These are phyloP conservation scores for Ascochyta viciae-villosae DNA, from an alignment of 2,329 filamentous ascomycete genomes.

Conservation along the genomic window DNA sequence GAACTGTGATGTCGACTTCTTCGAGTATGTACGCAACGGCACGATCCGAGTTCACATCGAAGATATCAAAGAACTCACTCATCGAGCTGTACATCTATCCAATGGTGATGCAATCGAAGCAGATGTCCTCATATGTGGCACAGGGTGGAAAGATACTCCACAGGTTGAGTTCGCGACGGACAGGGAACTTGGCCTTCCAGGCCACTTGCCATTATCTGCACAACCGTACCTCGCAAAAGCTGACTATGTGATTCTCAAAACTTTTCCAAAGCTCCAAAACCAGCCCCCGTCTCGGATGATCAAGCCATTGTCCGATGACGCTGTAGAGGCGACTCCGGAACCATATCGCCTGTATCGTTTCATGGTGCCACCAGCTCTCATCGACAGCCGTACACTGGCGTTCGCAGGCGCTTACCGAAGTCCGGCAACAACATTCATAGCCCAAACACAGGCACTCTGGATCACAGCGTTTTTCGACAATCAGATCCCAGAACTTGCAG, in stretches of 20 bases:
- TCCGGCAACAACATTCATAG: constrained; percentile 46
- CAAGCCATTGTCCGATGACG: constrained; percentile 17
- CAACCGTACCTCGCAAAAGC: constrained; percentile 40
- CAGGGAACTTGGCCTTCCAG: constrained; percentile 36
- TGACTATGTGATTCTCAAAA: constrained; percentile 60
- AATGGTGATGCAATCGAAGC: constrained; percentile 54
- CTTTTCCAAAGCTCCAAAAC: constrained; percentile 61
- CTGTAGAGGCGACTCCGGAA: constrained; percentile 12
- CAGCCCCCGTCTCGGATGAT: constrained; percentile 52
- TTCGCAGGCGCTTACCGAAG: constrained; percentile 51
- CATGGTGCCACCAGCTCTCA: constrained; percentile 49
- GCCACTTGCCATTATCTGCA: constrained; percentile 12
- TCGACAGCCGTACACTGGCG: constrained; percentile 46
- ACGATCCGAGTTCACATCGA: constrained; percentile 63
- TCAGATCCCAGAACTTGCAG: constrained; percentile 45
- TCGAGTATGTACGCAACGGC: constrained; percentile 62
- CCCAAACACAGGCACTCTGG: constrained; percentile 52
- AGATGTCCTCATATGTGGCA: constrained; percentile 62
- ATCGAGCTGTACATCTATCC: constrained; percentile 57
- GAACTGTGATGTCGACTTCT: constrained; percentile 65
- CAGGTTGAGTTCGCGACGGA: constrained; percentile 58
- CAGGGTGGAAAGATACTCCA: constrained; percentile 64
- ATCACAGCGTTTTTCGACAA: constrained; percentile 68
- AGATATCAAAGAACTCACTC: constrained; percentile 60
- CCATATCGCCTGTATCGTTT: constrained; percentile 56